Conservation (phyloP, 192 early-diverging fungal genomes). For the Coemansia sp. region DNA sequence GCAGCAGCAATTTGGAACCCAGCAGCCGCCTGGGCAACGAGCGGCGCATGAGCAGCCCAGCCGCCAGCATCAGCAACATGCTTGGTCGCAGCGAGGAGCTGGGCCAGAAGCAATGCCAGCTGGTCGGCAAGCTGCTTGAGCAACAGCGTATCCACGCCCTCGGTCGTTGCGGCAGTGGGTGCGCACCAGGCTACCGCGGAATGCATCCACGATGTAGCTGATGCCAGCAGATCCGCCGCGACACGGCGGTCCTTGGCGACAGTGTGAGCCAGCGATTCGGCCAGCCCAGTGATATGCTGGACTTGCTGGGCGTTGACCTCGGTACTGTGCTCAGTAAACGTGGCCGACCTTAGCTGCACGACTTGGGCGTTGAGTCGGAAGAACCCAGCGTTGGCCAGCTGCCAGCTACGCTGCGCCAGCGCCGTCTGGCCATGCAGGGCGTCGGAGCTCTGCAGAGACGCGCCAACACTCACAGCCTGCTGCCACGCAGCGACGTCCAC, state of each 20-base stretch:
- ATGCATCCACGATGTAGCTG: conserved; percentile 37
- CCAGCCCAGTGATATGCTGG: conserved; percentile 26
- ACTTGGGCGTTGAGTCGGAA: conserved; percentile 36
- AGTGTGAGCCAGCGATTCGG: conserved; percentile 29
- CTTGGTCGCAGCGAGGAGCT: conserved; percentile 22
- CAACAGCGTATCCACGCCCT: neutral
- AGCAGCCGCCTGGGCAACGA: conserved; percentile 10
- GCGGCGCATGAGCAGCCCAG: conserved; percentile 15
- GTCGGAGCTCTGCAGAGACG: neutral
- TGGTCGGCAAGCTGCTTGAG: conserved; percentile 31
- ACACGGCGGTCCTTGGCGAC: conserved; percentile 26
- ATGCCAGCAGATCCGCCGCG: conserved; percentile 29
- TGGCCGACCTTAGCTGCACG: conserved; percentile 36
- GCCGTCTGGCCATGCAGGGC: conserved; percentile 13
- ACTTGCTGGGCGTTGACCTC: conserved; percentile 45
- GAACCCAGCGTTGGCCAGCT: conserved; percentile 34
- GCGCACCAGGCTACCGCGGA: conserved; percentile 4
- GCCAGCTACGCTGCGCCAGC: conserved; percentile 21
- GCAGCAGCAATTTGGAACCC: conserved; percentile 2
- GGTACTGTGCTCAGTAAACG: conserved; percentile 34
- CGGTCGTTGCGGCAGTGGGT: neutral
- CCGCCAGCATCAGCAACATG: conserved; percentile 25
- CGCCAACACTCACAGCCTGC: neutral
- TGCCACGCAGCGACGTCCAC: conserved; percentile 33
- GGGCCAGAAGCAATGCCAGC: conserved; percentile 19